Conservation (phyloP, 257 asterid species). For the Solanum verrucosum region DNA sequence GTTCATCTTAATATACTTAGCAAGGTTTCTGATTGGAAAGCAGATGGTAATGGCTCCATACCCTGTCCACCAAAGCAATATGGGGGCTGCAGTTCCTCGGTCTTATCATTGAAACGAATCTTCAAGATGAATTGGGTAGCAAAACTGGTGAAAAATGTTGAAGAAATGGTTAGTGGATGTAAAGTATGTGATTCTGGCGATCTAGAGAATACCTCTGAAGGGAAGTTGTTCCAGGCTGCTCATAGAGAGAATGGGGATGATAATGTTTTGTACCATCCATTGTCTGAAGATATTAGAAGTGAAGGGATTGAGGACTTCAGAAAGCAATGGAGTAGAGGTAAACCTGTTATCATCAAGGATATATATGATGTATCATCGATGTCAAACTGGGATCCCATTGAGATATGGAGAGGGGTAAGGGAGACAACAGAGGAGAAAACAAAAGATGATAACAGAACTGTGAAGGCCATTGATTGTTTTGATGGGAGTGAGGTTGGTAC, state of each 20-base stretch:
- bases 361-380: constrained; percentile 57
- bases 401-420: constrained; percentile 67
- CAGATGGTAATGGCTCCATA: constrained; percentile 63
- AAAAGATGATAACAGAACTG: constrained; percentile 57
- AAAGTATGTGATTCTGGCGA: constrained; percentile 29
- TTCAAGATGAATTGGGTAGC: constrained; percentile 99
- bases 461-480: constrained; percentile 71
- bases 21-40: constrained; percentile 52
- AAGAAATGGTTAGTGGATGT: constrained; percentile 95
- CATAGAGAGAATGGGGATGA: constrained; percentile 44
- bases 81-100: constrained; percentile 75
- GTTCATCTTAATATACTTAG: constrained; percentile 34
- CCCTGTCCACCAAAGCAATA: constrained; percentile 65
- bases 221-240: constrained; percentile 44
- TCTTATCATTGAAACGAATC: constrained; percentile 69
- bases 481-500: constrained; percentile 61
- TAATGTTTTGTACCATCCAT: constrained; percentile 57
- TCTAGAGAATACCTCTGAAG: constrained; percentile 28
- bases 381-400: constrained; percentile 82
- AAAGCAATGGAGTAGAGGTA: constrained; percentile 71
- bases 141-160: constrained; percentile 79
- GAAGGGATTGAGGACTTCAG: constrained; percentile 74
- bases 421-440: constrained; percentile 71
- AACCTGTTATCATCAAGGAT: constrained; percentile 76
- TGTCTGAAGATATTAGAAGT: constrained; percentile 56